phyloP scores from a whole-genome alignment of 208 protist species.

The Trypanosoma vivax region DNA sequence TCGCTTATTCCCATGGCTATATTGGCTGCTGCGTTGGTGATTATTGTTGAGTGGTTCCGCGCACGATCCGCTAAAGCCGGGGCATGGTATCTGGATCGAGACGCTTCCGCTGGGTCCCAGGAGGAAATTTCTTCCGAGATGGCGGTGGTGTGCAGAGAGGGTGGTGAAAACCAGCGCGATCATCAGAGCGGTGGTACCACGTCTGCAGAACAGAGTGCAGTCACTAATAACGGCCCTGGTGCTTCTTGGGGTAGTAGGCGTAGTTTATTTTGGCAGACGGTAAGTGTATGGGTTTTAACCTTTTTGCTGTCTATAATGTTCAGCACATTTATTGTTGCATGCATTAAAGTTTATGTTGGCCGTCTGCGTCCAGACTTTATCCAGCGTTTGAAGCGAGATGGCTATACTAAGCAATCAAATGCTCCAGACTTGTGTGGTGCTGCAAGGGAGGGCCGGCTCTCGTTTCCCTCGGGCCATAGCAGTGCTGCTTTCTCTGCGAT shows the following conservation, averaged over 20 bases:
- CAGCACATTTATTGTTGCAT: constrained; percentile 32
- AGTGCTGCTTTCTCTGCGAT: constrained; percentile 29
- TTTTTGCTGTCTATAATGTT: constrained; percentile 21
- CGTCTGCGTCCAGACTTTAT: constrained; percentile 62
- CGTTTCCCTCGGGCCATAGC: constrained; percentile 44
- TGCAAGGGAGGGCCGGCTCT: constrained; percentile 24
- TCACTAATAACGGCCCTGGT: no score
- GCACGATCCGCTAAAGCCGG: background rate
- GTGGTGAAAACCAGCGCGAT: no score
- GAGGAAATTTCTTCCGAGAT: background rate
- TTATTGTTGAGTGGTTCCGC: constrained; percentile 8
- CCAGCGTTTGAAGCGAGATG: constrained; percentile 22
- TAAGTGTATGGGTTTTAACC: constrained; percentile 50
- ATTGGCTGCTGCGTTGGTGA: constrained; percentile 16
- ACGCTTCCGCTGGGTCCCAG: background rate
- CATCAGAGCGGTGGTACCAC: no score
- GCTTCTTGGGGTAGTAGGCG: no score
- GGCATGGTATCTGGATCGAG: background rate
- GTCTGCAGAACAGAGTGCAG: no score
- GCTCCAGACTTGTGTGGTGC: constrained; percentile 12
- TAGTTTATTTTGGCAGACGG: constrained; percentile 23
- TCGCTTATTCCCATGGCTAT: constrained; percentile 33
- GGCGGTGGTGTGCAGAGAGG: background rate
- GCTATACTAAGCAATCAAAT: constrained; percentile 4
- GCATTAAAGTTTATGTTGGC: constrained; percentile 56